Conservation (phyloP, 1,284 basidiomycete species). For the Malassezia yamatoensis region DNA sequence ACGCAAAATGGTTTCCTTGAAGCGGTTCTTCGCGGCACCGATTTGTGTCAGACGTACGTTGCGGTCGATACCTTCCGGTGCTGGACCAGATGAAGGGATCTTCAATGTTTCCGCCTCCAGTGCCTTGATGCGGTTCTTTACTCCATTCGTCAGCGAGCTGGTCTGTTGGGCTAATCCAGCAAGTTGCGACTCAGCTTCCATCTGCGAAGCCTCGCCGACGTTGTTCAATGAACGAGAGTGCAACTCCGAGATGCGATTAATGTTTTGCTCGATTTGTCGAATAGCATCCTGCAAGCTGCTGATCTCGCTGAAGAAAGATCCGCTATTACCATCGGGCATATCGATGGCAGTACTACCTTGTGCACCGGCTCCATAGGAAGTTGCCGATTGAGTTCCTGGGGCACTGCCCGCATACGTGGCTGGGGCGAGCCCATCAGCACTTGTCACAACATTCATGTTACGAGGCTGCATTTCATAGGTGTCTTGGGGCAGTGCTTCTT, state of each 20-base stretch:
- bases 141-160: slow-evolving; percentile 37
- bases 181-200: slow-evolving; percentile 41
- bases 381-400: slow-evolving; percentile 10
- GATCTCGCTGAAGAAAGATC: slow-evolving; percentile 42
- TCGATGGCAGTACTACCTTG: slow-evolving; percentile 4
- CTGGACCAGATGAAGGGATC: slow-evolving; percentile 19
- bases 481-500: slow-evolving; percentile 7
- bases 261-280: slow-evolving; percentile 42
- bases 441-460: background rate
- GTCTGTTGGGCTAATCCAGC: slow-evolving; percentile 33
- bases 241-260: slow-evolving; percentile 43
- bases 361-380: background rate
- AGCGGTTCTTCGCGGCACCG: slow-evolving; percentile 54
- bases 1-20: slow-evolving; percentile 52
- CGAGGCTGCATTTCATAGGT: slow-evolving; percentile 18
- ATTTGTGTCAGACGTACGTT: slow-evolving; percentile 49
- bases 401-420: background rate
- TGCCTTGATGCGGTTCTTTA: slow-evolving; percentile 43
- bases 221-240: slow-evolving; percentile 46
- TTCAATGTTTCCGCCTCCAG: slow-evolving; percentile 35
- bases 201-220: slow-evolving; percentile 45
- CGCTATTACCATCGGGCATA: slow-evolving; percentile 11
- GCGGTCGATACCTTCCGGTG: slow-evolving; percentile 39
- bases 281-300: slow-evolving; percentile 42
- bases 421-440: background rate